Evolutionary conservation across 768 basidiomycete genomes (phyloP).

Genomic region (Leucocoprinus birnbaumii): DNA sequence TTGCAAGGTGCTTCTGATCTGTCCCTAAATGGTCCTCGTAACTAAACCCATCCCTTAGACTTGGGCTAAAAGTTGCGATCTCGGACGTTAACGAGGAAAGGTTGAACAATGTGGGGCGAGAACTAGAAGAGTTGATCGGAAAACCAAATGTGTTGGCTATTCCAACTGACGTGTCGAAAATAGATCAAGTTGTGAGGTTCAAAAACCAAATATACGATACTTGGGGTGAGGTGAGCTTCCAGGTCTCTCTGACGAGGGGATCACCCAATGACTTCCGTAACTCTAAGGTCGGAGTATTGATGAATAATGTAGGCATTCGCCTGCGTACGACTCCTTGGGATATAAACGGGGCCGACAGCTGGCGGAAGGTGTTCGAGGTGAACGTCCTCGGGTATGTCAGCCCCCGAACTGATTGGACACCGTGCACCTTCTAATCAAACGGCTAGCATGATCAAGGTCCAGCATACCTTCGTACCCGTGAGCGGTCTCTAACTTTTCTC

Average conservation of each 20-base stretch:
- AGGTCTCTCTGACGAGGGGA: slow-evolving; percentile 25
- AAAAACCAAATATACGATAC: slow-evolving; percentile 79
- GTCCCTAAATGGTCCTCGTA: too few species aligned
- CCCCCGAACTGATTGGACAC: too few species aligned
- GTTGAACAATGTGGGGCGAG: slow-evolving; percentile 49
- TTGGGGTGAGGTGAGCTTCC: slow-evolving; percentile 76
- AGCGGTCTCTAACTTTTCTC: slow-evolving; percentile 18
- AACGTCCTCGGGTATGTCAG: slow-evolving; percentile 73
- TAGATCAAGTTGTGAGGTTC: slow-evolving; percentile 66
- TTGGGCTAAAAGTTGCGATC: slow-evolving; percentile 74
- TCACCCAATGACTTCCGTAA: slow-evolving; percentile 14
- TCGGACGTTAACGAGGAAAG: slow-evolving; percentile 60
- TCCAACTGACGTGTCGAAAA: slow-evolving; percentile 73
- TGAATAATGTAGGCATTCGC: slow-evolving; percentile 85
- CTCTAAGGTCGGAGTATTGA: slow-evolving; percentile 72
- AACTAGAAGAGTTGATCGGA: slow-evolving; percentile 50
- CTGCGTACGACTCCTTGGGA: slow-evolving; percentile 62
- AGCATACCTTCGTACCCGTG: slow-evolving; percentile 80
- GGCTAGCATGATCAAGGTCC: slow-evolving; percentile 71
- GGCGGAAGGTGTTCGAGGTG: slow-evolving; percentile 69
- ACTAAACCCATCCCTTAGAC: too few species aligned
- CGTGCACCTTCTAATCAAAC: too few species aligned
- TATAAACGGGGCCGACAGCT: slow-evolving; percentile 52
- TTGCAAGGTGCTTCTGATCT: slow-evolving; percentile 80
- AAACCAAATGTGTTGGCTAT: slow-evolving; percentile 67